phyloP scores from a whole-genome alignment of 192 early-diverging fungal species.

The Mortierella hygrophila region DNA sequence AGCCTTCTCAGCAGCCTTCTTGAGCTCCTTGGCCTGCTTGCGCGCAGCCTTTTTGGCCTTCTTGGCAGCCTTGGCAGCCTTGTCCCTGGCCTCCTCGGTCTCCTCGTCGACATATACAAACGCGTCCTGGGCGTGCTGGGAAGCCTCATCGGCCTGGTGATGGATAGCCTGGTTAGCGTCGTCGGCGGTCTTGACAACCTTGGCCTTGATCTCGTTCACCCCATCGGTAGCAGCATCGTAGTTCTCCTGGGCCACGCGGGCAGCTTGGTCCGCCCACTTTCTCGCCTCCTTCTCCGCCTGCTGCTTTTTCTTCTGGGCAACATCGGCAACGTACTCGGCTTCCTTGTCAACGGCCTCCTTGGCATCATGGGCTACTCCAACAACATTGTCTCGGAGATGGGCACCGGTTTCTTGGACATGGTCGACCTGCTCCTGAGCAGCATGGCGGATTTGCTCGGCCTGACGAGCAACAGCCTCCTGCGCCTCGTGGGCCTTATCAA shows the following conservation, averaged over 20 bases:
- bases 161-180: neutral
- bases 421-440: constrained; percentile 20
- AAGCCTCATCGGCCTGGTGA: neutral
- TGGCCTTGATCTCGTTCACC: constrained; percentile 26
- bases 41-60: neutral
- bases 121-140: constrained; percentile 17
- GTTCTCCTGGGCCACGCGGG: constrained; percentile 19
- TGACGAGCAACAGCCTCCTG: constrained; percentile 29
- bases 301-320: constrained; percentile 12
- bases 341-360: constrained; percentile 28
- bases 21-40: constrained; percentile 17
- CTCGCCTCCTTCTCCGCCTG: constrained; percentile 28
- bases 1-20: constrained; percentile 10
- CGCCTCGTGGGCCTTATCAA: constrained; percentile 38
- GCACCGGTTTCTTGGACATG: constrained; percentile 26
- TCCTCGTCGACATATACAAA: neutral
- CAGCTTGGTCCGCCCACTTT: constrained; percentile 9
- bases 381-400: constrained; percentile 7
- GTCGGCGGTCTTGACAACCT: constrained; percentile 7
- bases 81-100: neutral
- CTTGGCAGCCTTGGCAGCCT: constrained; percentile 9
- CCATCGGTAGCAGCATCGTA: constrained; percentile 20
- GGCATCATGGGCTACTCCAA: neutral
- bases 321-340: constrained; percentile 13
- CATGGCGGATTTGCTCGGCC: constrained; percentile 19